Evolutionary conservation across 768 basidiomycete species (phyloP).

Genomic region (Mycena indigotica): DNA sequence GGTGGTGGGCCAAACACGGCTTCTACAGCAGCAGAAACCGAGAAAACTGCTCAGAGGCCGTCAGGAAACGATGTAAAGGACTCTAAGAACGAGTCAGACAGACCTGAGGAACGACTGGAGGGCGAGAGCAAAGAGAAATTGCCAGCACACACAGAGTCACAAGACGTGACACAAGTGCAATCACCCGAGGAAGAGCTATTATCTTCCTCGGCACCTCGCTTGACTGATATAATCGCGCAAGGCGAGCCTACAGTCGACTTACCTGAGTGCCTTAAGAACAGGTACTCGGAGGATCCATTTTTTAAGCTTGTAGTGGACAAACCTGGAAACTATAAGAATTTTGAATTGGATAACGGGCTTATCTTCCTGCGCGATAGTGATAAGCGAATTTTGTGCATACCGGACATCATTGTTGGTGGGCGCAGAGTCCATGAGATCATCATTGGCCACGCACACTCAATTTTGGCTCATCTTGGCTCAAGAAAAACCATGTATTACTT

Average conservation of each 20-base stretch:
- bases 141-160: not conserved
- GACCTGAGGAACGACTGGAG: not conserved
- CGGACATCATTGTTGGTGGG: conserved; percentile 18
- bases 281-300: conserved; percentile 33
- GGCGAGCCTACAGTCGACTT: conserved; percentile 1
- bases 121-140: not conserved
- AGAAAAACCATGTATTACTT: conserved; percentile 31
- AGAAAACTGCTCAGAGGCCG: not conserved
- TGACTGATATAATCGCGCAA: conserved; percentile 4
- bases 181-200: conserved; percentile 6
- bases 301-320: conserved; percentile 29
- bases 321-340: conserved; percentile 29
- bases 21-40: not conserved
- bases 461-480: conserved; percentile 37
- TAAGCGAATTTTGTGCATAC: conserved; percentile 24
- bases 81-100: not conserved
- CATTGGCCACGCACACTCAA: conserved; percentile 36
- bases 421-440: conserved; percentile 27
- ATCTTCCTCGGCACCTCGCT: not conserved
- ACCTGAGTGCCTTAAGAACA: not conserved
- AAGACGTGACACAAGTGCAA: not conserved
- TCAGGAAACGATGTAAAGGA: too few relatives aligned
- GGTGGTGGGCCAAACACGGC: conserved; percentile 5
- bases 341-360: conserved; percentile 24
- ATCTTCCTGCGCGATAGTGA: conserved; percentile 19